phyloP scores from a whole-genome alignment of 106 monocot genomes.

The Apostasia shenzhenica region DNA sequence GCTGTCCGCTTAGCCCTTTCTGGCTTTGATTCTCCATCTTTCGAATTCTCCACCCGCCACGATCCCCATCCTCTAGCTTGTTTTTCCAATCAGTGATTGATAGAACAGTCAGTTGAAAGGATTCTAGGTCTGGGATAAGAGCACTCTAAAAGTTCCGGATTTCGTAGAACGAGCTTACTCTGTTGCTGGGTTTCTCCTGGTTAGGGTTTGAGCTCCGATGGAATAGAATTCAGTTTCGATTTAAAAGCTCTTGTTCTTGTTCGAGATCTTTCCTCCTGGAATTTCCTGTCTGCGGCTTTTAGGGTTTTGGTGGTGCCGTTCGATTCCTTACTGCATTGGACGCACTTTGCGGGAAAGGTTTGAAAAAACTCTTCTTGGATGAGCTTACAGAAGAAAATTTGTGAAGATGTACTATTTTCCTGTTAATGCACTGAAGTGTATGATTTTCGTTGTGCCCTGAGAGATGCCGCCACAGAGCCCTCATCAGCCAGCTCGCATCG shows the following conservation, averaged over 20 bases:
- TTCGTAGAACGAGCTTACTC: not conserved
- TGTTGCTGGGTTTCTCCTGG: not conserved
- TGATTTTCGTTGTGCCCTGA: slow-evolving; percentile 14
- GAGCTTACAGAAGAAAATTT: not conserved
- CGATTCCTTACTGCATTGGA: slow-evolving; percentile 19
- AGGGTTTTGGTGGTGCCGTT: not conserved
- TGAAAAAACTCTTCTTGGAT: slow-evolving; percentile 1
- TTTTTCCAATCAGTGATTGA: not conserved
- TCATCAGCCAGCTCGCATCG: slow-evolving; percentile 21
- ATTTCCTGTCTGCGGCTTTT: no score
- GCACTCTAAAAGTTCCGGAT: not conserved
- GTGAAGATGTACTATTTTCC: not conserved
- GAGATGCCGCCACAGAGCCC: slow-evolving; percentile 13
- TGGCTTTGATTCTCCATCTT: not conserved
- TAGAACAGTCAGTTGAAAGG: not conserved
- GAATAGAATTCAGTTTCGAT: not conserved
- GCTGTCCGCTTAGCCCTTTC: not conserved
- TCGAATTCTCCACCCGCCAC: not conserved
- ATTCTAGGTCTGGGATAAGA: not conserved
- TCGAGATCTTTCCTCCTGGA: no score
- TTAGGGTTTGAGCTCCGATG: not conserved
- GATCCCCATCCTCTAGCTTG: not conserved
- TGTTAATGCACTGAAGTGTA: not conserved
- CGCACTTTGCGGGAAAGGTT: not conserved
- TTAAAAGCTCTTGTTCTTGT: no score